phyloP scores from a whole-genome alignment of 257 asterid genomes.

The Rauvolfia tetraphylla region DNA sequence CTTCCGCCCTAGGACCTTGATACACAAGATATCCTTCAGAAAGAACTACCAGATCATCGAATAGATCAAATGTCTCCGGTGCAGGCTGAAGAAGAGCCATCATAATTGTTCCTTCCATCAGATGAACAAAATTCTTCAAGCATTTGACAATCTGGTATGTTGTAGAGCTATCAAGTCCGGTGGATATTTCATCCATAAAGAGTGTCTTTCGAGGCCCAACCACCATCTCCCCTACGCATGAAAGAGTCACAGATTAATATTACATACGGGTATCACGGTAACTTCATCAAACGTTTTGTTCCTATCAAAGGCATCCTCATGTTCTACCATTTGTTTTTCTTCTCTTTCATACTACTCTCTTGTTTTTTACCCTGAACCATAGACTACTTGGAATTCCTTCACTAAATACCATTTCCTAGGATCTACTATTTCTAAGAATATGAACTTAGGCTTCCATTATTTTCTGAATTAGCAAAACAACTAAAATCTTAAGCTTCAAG shows the following conservation, averaged over 20 bases:
- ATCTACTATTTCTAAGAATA: background rate
- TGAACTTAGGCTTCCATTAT: background rate
- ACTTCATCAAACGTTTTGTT: background rate
- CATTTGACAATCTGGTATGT: conserved; percentile 87
- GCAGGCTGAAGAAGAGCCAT: conserved; percentile 97
- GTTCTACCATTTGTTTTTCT: background rate
- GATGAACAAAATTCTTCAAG: conserved; percentile 71
- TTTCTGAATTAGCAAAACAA: background rate
- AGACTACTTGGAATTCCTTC: background rate
- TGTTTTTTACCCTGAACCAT: background rate
- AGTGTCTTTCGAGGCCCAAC: conserved; percentile 90
- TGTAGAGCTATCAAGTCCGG: conserved; percentile 95
- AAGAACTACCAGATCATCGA: conserved; percentile 75
- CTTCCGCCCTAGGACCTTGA: conserved; percentile 72
- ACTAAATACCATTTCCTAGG: background rate
- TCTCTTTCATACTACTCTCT: background rate
- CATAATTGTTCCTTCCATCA: conserved; percentile 79
- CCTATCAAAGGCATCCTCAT: background rate
- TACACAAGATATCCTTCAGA: conserved; percentile 80
- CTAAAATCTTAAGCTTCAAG: background rate
- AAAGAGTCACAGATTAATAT: background rate
- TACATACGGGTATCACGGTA: background rate
- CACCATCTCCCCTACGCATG: conserved; percentile 77
- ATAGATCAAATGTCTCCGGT: conserved; percentile 85
- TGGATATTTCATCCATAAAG: conserved; percentile 93